Conservation (phyloP, 73 alveolate species). For the Symbiodinium pilosum region DNA sequence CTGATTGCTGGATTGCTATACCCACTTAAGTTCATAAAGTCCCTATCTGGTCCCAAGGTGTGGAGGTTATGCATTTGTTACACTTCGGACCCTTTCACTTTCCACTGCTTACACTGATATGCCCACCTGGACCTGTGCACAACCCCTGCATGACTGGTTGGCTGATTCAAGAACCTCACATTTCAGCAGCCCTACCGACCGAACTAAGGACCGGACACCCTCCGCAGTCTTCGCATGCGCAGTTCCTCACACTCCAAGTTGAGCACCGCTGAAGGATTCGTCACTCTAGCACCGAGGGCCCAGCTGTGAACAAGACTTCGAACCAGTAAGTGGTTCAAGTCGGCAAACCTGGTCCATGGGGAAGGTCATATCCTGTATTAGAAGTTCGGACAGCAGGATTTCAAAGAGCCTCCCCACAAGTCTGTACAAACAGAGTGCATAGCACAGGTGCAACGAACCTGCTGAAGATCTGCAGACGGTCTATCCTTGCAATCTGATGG, state of each 20-base stretch:
- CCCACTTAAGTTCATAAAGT: too few species aligned
- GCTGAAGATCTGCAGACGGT: conserved; percentile 77
- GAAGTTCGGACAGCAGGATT: background rate
- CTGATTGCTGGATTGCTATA: too few species aligned
- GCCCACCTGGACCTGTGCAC: too few species aligned
- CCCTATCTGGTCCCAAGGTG: too few species aligned
- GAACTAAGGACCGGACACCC: background rate
- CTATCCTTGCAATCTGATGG: background rate
- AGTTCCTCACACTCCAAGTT: background rate
- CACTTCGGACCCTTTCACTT: too few species aligned
- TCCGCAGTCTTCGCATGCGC: background rate
- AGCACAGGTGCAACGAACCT: background rate
- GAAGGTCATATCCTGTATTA: background rate
- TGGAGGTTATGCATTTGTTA: too few species aligned
- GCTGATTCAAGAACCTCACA: background rate
- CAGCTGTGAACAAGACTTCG: conserved; percentile 64
- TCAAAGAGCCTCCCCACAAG: too few species aligned
- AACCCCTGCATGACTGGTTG: too few species aligned
- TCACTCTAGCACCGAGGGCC: background rate
- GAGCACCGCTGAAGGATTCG: too few species aligned
- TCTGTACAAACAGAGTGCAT: too few species aligned
- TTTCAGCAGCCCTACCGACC: too few species aligned
- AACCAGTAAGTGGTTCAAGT: conserved; percentile 73
- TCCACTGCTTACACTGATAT: too few species aligned
- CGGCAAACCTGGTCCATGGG: conserved; percentile 57